Conservation (phyloP, 2,329 filamentous ascomycete species). For the Aspergillus udagawae region DNA sequence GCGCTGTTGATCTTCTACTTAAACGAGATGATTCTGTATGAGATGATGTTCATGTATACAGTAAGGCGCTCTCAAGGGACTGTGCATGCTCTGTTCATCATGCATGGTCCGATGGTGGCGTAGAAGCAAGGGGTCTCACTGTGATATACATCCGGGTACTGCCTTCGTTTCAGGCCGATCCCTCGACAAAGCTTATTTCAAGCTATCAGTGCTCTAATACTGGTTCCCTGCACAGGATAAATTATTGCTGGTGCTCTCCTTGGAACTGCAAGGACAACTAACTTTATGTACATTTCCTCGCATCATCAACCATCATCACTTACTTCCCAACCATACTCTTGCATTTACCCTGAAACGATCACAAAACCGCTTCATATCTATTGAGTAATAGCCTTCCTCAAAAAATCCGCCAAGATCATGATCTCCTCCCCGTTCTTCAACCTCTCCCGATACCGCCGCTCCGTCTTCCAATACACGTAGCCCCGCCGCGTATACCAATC, state of each 20-base stretch:
- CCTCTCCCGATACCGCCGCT: constrained; percentile 13
- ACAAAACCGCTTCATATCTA: not conserved
- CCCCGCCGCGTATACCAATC: constrained; percentile 25
- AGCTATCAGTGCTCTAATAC: not conserved
- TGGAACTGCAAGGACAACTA: not conserved
- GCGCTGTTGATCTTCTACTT: not conserved
- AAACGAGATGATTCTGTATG: not conserved
- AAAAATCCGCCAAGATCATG: constrained; percentile 17
- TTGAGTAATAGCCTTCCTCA: constrained; percentile 15
- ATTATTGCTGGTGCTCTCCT: not conserved
- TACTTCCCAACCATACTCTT: not conserved
- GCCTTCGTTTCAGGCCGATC: not conserved
- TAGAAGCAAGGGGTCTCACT: not conserved
- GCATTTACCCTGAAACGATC: not conserved
- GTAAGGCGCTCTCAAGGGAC: not conserved
- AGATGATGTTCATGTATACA: not conserved
- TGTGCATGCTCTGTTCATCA: too few species aligned
- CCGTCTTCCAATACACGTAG: constrained; percentile 25
- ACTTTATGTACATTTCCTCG: not conserved
- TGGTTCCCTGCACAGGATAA: not conserved
- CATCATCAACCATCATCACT: not conserved
- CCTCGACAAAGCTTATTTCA: not conserved
- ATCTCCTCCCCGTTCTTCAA: constrained; percentile 8
- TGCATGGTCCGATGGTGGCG: not conserved
- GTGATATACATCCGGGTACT: not conserved